Conservation (phyloP, 164 flowering plant genomes). For the Protea cynaroides region DNA sequence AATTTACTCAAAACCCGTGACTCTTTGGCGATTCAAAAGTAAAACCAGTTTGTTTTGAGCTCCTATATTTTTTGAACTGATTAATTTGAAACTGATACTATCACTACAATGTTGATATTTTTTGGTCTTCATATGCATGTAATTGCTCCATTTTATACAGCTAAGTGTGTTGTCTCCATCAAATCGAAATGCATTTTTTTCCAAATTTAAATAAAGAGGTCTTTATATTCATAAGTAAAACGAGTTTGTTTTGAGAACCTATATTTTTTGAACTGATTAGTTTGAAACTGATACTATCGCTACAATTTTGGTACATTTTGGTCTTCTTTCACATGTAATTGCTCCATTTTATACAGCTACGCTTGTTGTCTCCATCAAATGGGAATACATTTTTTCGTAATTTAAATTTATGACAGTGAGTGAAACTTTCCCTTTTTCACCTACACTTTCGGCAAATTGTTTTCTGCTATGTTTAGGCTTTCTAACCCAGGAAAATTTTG, state of each 20-base stretch:
- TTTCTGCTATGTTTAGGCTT: neutral
- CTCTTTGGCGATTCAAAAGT: neutral
- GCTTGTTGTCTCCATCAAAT: neutral
- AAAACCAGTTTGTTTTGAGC: neutral
- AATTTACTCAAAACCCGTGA: too few relatives aligned
- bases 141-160: neutral
- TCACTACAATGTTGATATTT: neutral
- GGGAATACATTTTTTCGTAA: neutral
- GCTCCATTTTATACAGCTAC: too few relatives aligned
- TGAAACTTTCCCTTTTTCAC: neutral
- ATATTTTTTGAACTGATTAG: neutral
- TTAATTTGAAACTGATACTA: neutral
- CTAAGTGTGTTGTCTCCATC: too few relatives aligned
- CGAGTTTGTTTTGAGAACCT: neutral
- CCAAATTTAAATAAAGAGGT: too few relatives aligned
- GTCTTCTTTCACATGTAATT: neutral
- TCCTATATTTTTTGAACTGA: neutral
- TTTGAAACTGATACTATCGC: neutral
- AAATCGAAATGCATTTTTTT: neutral
- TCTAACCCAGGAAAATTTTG: slow-evolving; percentile 11
- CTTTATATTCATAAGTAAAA: neutral
- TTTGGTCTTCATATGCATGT: neutral
- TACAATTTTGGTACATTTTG: neutral
- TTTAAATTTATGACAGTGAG: neutral
- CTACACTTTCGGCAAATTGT: neutral